phyloP scores from a whole-genome alignment of 192 early-diverging fungal species.

The Haplosporangium gracile region DNA sequence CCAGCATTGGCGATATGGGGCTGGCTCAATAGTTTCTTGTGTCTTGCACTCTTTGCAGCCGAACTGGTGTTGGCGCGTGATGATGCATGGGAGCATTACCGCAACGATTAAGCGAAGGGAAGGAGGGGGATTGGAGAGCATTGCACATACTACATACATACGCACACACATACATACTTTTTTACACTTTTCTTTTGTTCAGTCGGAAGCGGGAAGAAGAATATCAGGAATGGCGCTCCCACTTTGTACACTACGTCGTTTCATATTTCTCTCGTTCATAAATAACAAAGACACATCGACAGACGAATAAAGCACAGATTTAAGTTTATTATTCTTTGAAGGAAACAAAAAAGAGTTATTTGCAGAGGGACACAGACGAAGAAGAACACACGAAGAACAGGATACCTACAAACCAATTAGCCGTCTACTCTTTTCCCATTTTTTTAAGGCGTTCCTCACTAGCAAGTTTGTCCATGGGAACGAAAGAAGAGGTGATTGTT shows the following conservation, averaged over 20 bases:
- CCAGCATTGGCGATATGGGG: slow-evolving; percentile 50
- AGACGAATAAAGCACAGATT: too few species aligned
- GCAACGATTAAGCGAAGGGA: neutral
- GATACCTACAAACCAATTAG: neutral
- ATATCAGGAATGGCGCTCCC: too few species aligned
- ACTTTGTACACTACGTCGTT: too few species aligned
- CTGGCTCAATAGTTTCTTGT: slow-evolving; percentile 47
- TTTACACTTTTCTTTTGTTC: too few species aligned
- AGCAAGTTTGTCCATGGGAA: neutral
- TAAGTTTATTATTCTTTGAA: neutral
- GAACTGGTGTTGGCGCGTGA: slow-evolving; percentile 46
- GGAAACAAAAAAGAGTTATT: neutral
- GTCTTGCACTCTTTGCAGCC: slow-evolving; percentile 38
- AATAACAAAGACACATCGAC: too few species aligned
- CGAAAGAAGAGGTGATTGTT: neutral
- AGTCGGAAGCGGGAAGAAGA: too few species aligned
- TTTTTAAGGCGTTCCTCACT: neutral
- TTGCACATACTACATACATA: neutral
- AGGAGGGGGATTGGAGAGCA: too few species aligned
- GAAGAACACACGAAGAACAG: neutral
- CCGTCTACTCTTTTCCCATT: neutral
- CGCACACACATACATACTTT: neutral
- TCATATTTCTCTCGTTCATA: too few species aligned
- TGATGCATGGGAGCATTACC: slow-evolving; percentile 48
- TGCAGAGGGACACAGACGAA: neutral